Evolutionary conservation across 2,329 filamentous ascomycete genomes (phyloP), one percentile per base, ranked within the genome.

Genomic region (Colletotrichum cordylinicola): DNA sequence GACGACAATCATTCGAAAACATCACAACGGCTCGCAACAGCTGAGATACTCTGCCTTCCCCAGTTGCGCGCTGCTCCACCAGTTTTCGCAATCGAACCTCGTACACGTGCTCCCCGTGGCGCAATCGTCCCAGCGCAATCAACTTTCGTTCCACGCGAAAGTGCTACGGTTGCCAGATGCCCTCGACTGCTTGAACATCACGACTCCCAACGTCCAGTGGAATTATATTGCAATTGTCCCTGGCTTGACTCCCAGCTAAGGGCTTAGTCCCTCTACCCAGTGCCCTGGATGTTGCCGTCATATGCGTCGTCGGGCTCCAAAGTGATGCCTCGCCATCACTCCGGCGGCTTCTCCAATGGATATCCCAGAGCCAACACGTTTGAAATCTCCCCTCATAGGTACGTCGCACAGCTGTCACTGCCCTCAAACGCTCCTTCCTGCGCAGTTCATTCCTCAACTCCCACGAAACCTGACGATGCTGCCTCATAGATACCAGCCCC

Each of bases 381-480:
- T 83, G 95, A 95, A 79, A 96, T 98, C 82, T 95, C 95, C 80
- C 95, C 95, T 80, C 95, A 98, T 85, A 94, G 95, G 94, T 98
- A 91, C 82, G 90, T 82, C 48, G 39, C 31, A 74, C 43, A 24
- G 60, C 43, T 39, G 55, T 43, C 31, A 33, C 7, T 62, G 60
- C 60, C 18, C 58, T 16, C 24, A 21, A 55, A 61, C 18, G 7
- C 58, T 61, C 18, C 18, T n/a, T 37, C 62, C 43, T 37, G 43
- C 48, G 16, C 16, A 6, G n/a, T 35, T 52, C 33, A n/a, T 24
- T 61, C 8, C 35, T 61, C 52, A 21, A 21, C 31, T 35, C 10
- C n/a, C 5, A 21, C n/a, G n/a, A 21, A 48, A 48, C 15, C 55
- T 58, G 27, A 58, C 55, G 55, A 15, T 64, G n/a, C 33, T 43